Evolutionary conservation across 139 green algal genomes (phyloP).

Genomic region (Ostreobium quekettii): DNA sequence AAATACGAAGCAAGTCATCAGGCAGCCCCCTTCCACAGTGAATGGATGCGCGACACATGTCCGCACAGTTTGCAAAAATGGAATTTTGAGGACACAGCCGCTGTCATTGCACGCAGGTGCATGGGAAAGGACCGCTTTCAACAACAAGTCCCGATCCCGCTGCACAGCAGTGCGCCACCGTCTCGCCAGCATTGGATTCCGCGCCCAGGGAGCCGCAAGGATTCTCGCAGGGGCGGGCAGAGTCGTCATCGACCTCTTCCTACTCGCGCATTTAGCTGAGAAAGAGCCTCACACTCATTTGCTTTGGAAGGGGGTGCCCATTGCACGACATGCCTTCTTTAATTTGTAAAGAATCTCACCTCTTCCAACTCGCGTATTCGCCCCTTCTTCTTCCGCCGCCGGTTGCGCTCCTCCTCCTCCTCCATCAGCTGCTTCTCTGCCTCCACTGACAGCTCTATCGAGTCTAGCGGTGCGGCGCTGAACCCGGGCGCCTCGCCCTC

Average conservation of each 20-base stretch:
- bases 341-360: no score
- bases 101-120: no score
- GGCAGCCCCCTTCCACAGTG: neutral
- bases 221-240: neutral
- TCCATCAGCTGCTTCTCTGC: conserved; percentile 30
- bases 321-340: no score
- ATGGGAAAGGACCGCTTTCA: no score
- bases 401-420: conserved; percentile 45
- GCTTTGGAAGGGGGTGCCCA: no score
- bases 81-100: no score
- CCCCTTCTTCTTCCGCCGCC: conserved; percentile 35
- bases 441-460: conserved; percentile 29
- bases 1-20: neutral
- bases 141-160: no score
- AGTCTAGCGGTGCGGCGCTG: neutral
- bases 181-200: neutral
- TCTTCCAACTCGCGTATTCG: conserved; percentile 65
- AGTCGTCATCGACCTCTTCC: neutral
- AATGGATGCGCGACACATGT: neutral
- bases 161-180: neutral
- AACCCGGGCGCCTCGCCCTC: neutral
- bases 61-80: neutral
- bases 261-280: neutral
- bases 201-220: neutral
- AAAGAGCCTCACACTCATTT: no score